Base-by-base conservation (phyloP, 192 early-diverging fungal species). In the Martensiomyces pterosporus region DNA sequence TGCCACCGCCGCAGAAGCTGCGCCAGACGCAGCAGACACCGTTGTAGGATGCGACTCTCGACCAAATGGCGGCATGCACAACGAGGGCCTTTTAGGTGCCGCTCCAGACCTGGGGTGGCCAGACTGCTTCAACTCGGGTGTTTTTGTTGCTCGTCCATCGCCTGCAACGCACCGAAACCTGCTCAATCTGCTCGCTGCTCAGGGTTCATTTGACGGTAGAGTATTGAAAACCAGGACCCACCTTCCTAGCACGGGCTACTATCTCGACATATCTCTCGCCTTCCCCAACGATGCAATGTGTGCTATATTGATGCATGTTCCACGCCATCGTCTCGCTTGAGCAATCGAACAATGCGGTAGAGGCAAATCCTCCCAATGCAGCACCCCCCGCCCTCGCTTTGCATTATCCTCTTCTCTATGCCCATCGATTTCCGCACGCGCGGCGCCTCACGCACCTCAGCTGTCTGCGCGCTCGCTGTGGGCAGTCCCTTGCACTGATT, bases 71-170 rank as follows among this genome's bases (percentile, higher is more conserved):
- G 78, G 76, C 0, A 82, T 78, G 52, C 34, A 53, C 39, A 60
- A 66, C 23, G 56, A 65, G 42, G 78, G 58, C 2, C 36, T 73
- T 29, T 82, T 98, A 62, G 89, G 88, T 5, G 92, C 94, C 21
- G 85, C 91, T 5, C 87, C 92, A 4, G 94, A 98, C 45, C 82
- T 88, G 36, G 92, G 93, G 0, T 98, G 94, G 94, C 94, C 94
- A 0, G 94, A 98, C 65, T 88, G 85, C 49, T 93, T 93, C 40
- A 60, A 65, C 22, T 55, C 61, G 40, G 78, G 57, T 7, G 91
- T 97, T 0, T 79, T 38, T 49, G 72, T 42, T 80, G 91, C 24
- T 51, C 57, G 34, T 43, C 54, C 32, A 32, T 67, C 39, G 52
- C 75, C 22, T 83, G 67, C 58, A 24, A 76, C 29, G 55, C 71